A percentile compares a stretch with the other conserved stretches of the same genome.
These are phyloP conservation scores for Verticillium zaregamsianum DNA, from an alignment of 2,329 filamentous ascomycete species.

Conservation along the genomic window DNA sequence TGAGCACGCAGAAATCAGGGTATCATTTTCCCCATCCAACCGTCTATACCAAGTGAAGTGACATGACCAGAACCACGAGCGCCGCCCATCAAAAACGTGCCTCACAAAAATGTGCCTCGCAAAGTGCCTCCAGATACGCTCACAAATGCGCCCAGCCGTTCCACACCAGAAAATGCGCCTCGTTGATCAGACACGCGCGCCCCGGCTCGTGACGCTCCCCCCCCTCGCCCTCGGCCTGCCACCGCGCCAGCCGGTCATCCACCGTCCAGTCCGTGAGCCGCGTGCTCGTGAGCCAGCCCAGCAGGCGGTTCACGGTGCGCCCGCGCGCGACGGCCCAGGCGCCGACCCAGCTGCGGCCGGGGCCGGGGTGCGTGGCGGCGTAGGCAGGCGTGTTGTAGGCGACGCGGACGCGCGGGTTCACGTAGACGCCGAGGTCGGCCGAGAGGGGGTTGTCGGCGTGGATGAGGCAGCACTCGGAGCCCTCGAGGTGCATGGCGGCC, in stretches of 20 bases:
- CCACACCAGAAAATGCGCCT: constrained; percentile 55
- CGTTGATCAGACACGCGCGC: constrained; percentile 51
- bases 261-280: constrained; percentile 25
- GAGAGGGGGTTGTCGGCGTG: constrained; percentile 66
- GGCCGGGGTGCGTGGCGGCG: constrained; percentile 35
- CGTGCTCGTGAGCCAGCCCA: constrained; percentile 33
- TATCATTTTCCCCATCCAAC: neutral
- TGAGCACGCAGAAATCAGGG: neutral
- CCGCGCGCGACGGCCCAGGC: constrained; percentile 44
- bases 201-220: constrained; percentile 37
- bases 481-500: constrained; percentile 61
- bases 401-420: constrained; percentile 68
- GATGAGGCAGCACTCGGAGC: constrained; percentile 75
- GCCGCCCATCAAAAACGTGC: too few relatives aligned
- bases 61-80: too few relatives aligned
- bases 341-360: constrained; percentile 39
- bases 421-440: constrained; percentile 50
- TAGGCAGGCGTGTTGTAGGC: constrained; percentile 57
- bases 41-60: neutral
- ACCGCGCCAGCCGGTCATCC: constrained; percentile 30
- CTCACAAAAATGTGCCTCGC: too few relatives aligned
- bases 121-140: neutral
- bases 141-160: constrained; percentile 57
- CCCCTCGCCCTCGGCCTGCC: constrained; percentile 29
- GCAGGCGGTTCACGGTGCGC: constrained; percentile 54